Conservation (phyloP, 169 alveolate genomes). For the Babesia sp. region DNA sequence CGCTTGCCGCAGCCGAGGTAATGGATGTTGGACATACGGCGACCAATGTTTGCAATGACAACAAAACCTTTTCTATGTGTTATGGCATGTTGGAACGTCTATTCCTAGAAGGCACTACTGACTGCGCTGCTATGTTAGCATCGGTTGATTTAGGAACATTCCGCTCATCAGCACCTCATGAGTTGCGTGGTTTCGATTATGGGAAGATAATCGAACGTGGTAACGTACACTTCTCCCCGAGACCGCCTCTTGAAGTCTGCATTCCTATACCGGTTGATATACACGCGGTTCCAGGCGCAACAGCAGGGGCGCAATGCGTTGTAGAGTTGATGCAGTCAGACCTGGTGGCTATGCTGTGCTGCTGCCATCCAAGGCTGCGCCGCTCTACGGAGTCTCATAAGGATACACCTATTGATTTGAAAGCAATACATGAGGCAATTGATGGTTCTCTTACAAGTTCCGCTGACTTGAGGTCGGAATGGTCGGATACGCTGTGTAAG, state of each 20-base stretch:
- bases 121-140: background rate
- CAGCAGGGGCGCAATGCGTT: background rate
- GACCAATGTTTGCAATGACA: background rate
- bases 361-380: background rate
- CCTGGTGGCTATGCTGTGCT: background rate
- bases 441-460: background rate
- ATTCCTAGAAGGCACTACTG: conserved; percentile 35
- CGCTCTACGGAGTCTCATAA: too few relatives aligned
- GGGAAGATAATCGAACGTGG: background rate
- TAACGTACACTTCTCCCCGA: conserved; percentile 19
- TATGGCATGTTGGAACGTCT: conserved; percentile 18
- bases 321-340: background rate
- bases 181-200: background rate
- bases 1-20: background rate
- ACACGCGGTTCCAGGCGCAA: background rate
- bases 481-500: conserved; percentile 21
- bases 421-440: background rate
- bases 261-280: conserved; percentile 1
- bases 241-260: conserved; percentile 6
- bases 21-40: background rate
- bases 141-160: background rate
- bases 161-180: background rate
- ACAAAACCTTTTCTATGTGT: conserved; percentile 17
- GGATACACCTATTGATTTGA: background rate
- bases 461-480: background rate